A percentile compares a stretch with the other conserved stretches of the same genome.
Evolutionary conservation across 1,284 basidiomycete genomes (phyloP).

Genomic region (Ganoderma sinense): DNA sequence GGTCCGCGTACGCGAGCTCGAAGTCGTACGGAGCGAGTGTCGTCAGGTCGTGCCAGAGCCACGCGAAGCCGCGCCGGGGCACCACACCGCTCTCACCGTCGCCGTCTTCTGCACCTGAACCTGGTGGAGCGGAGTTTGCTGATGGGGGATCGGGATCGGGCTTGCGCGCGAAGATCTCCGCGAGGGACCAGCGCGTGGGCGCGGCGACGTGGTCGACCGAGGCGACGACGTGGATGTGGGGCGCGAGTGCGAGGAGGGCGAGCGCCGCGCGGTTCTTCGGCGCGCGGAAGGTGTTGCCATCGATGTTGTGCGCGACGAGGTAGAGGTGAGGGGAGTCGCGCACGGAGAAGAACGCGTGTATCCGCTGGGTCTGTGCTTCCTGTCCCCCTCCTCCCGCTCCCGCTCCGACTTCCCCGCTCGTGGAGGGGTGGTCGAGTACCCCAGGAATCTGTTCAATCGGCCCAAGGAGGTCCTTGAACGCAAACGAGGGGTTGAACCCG

Average conservation of each 20-base stretch:
- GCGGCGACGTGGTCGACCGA: conserved; percentile 89
- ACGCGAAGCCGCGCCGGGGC: conserved; percentile 76
- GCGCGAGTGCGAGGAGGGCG: conserved; percentile 72
- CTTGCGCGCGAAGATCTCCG: conserved; percentile 65
- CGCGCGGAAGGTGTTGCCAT: conserved; percentile 73
- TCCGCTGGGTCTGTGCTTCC: conserved; percentile 70
- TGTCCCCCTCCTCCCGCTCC: conserved; percentile 36
- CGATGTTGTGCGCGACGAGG: conserved; percentile 89
- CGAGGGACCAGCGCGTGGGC: conserved; percentile 78
- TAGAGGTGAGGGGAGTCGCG: conserved; percentile 57
- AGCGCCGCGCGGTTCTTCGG: conserved; percentile 69
- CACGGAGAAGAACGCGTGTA: conserved; percentile 65
- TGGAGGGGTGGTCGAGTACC: conserved; percentile 44
- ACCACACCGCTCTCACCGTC: conserved; percentile 16
- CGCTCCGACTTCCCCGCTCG: conserved; percentile 36
- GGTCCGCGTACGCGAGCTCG: conserved; percentile 76
- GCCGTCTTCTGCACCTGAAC: conserved; percentile 16
- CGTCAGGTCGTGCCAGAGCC: conserved; percentile 89
- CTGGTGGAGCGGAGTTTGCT: not conserved
- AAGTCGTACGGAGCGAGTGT: conserved; percentile 84
- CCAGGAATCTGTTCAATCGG: conserved; percentile 72
- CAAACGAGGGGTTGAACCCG: conserved; percentile 77
- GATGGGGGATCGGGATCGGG: conserved; percentile 33
- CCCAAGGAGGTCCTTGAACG: conserved; percentile 73
- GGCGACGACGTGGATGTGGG: conserved; percentile 80